phyloP scores from a whole-genome alignment of 2,329 filamentous ascomycete genomes.

The Aspergillus fructus region DNA sequence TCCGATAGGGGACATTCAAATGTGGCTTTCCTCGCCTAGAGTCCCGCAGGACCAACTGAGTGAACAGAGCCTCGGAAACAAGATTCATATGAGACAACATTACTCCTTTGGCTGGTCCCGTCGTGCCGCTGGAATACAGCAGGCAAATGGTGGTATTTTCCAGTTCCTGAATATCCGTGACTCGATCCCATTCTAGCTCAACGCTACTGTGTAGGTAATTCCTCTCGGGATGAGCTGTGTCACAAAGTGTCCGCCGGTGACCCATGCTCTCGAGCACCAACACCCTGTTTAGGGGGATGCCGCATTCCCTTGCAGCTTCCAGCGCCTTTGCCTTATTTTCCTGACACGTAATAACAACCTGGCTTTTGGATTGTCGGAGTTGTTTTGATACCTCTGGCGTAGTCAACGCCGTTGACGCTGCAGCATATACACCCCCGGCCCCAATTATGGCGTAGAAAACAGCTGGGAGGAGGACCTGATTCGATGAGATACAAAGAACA shows the following conservation, averaged over 20 bases:
- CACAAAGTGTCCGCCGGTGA: conserved; percentile 32
- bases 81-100: conserved; percentile 46
- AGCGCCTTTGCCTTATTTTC: conserved; percentile 44
- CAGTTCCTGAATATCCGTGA: conserved; percentile 52
- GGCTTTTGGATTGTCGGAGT: conserved; percentile 7
- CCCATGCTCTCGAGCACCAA: conserved; percentile 50
- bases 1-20: conserved; percentile 31
- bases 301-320: conserved; percentile 51
- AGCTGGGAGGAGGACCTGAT: conserved; percentile 55
- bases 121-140: conserved; percentile 51
- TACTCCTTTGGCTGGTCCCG: conserved; percentile 49
- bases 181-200: conserved; percentile 52
- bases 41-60: conserved; percentile 15
- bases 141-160: conserved; percentile 46
- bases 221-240: not conserved
- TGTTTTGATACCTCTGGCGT: conserved; percentile 22
- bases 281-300: conserved; percentile 48
- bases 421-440: conserved; percentile 60
- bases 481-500: conserved; percentile 57
- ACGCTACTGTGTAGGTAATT: conserved; percentile 21
- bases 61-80: conserved; percentile 37
- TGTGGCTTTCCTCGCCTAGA: conserved; percentile 30
- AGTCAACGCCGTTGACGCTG: conserved; percentile 50
- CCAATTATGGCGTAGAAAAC: conserved; percentile 59
- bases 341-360: conserved; percentile 10